Evolutionary conservation across 495 filamentous ascomycete species (phyloP).

Genomic region (Acidomyces sp.): DNA sequence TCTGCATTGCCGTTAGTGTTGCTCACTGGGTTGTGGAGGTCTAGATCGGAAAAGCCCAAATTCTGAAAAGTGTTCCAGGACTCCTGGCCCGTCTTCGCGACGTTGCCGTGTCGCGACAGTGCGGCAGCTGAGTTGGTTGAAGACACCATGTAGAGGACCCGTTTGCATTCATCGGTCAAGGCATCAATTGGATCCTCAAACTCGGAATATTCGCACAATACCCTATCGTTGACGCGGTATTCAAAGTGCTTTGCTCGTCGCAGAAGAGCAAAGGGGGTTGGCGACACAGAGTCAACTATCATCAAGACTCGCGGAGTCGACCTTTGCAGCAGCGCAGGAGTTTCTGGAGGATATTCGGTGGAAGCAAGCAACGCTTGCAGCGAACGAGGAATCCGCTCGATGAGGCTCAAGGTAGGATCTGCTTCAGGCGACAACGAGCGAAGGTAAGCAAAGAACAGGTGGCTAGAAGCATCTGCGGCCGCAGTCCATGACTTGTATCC

Average conservation of each 20-base stretch:
- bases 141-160: conserved; percentile 80
- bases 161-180: conserved; percentile 82
- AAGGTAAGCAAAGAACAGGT: conserved; percentile 95
- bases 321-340: conserved; percentile 62
- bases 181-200: conserved; percentile 83
- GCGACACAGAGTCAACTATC: conserved; percentile 91
- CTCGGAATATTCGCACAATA: conserved; percentile 67
- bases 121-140: conserved; percentile 64
- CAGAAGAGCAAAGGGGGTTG: conserved; percentile 82
- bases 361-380: conserved; percentile 80
- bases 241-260: conserved; percentile 89
- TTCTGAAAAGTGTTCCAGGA: conserved; percentile 97
- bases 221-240: conserved; percentile 76
- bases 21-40: conserved; percentile 10
- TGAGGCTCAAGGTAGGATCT: conserved; percentile 52
- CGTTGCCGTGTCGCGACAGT: conserved; percentile 28
- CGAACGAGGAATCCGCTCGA: conserved; percentile 75
- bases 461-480: conserved; percentile 88
- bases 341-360: conserved; percentile 86
- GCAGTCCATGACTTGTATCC: conserved; percentile 81
- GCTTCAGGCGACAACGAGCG: conserved; percentile 76
- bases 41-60: conserved; percentile 67
- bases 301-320: conserved; percentile 82
- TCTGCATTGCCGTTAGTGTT: conserved; percentile 10
- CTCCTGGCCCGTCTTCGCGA: conserved; percentile 54